Base-by-base conservation (phyloP, 164 flowering plant species). In the Piper longum region DNA sequence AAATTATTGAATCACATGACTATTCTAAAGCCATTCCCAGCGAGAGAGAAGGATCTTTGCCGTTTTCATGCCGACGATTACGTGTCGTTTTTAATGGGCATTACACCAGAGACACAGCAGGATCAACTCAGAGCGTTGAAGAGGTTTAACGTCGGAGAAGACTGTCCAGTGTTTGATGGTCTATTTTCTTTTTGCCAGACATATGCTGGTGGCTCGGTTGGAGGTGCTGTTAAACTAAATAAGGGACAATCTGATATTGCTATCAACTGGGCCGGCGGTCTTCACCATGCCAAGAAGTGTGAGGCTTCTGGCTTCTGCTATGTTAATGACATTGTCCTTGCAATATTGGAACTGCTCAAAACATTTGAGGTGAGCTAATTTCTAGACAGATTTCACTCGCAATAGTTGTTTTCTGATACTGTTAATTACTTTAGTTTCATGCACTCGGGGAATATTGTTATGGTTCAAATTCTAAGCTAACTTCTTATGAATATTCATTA, bases 271-370 rank as follows among this genome's bases (percentile, higher is more conserved):
- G 73, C 84, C 45, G 86, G 86, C 44, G 86, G 86, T 12, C 75
- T 82, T 18, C 86, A 82, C 67, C 86, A 82, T 67, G 86, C 86
- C 7, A 82, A 82, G 68, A 82, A 82, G 59, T 79, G 83, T 43
- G 86, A 82, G 74, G 84, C 86, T 16, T 80, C 84, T 61, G 86
- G 86, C 4, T 82, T 82, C 63, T 82, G 86, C 66, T 82, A 80
- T 66, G 86, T 82, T 17, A 82, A 80, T 64, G 86, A 80, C 58
- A 82, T 82, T 18, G 86, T 82, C 59, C 64, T 82, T 66, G 80
- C 80, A 4, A 80, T 82, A 51, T 64, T 82, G 70, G 85, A 82
- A 61, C 81, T 82, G 54, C 80, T 82, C 13, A 82, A 82, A 62
- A 69, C 61, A 45, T 78, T 78, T 63, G 78, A 80, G 81, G 83